Evolutionary conservation across 2,329 filamentous ascomycete genomes (phyloP), one percentile per base, ranked within the genome.

Genomic region (Neurospora sp.): DNA sequence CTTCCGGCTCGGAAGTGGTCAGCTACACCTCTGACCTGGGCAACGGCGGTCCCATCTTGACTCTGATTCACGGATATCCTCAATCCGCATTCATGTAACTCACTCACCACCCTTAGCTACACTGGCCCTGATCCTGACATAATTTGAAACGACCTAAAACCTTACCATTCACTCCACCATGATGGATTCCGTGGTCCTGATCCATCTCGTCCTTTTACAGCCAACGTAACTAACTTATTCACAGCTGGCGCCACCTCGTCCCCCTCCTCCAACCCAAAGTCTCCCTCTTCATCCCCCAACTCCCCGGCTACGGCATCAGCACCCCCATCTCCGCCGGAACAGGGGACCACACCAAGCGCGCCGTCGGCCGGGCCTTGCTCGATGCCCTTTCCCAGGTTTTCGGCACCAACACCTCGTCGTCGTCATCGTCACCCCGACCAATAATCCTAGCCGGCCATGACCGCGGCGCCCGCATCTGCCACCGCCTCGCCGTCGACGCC

Each of bases 361-460:
- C 77, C 38, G 77, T 83, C 38, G 83, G 82, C 17, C 73, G 74
- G 4, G 78, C 80, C n/a, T 77, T 85, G 66, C 76, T 85, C 62
- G 77, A 80, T 72, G 77, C 79, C 6, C 76, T 83, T 8, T 70
- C 75, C 8, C 69, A 74, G 4, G 73, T 79, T 46, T 80, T 83
- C 71, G 72, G 68, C 10, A 57, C 70, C 19, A 23, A 2, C 8
- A 40, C 69, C 23, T 68, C 69, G 41, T 62, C 73, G 6, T 28
- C 12, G 39, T 41, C 12, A 39, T 23, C 46, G 33, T 71, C 72
- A 4, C 71, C 72, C 68, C 78, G 76, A 15, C 74, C 75, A 0
- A 74, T 86, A 17, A 80, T 85, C 70, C 79, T 85, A 69, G 80
- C 79, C 46, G 83, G 83, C 23, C 83, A 86, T 74, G 83, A 85